phyloP scores from a whole-genome alignment of 2,329 filamentous ascomycete genomes.

The Aurifilum marmelostoma region DNA sequence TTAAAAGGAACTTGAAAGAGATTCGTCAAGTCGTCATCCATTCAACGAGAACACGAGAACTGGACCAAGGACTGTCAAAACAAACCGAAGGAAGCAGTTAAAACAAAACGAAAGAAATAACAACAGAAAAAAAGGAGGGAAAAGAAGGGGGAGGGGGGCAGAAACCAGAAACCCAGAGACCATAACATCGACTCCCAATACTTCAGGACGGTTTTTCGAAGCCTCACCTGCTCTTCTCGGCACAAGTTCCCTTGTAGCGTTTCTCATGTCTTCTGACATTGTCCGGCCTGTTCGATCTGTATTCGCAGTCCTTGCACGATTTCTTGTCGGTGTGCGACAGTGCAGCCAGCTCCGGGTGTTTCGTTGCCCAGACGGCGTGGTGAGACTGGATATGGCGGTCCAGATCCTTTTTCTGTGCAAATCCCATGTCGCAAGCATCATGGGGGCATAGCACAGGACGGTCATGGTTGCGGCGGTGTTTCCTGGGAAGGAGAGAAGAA shows the following conservation, averaged over 20 bases:
- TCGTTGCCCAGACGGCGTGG: neutral
- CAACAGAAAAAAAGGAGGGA: neutral
- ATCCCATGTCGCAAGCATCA: neutral
- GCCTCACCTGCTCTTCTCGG: neutral
- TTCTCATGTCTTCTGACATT: slow-evolving; percentile 13
- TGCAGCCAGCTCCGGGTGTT: slow-evolving; percentile 14
- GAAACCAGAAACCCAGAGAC: neutral
- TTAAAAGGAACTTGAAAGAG: neutral
- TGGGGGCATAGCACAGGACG: neutral
- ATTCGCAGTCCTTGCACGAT: slow-evolving; percentile 5
- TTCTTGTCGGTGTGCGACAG: neutral
- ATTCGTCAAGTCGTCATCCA: neutral
- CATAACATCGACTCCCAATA: neutral
- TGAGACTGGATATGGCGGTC: slow-evolving; percentile 13
- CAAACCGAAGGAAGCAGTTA: no score
- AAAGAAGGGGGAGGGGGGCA: neutral
- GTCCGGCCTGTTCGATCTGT: slow-evolving; percentile 1
- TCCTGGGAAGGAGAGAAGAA: neutral
- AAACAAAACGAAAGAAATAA: neutral
- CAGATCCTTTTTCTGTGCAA: slow-evolving; percentile 11
- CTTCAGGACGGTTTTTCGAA: neutral
- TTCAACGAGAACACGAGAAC: neutral
- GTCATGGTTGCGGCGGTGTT: slow-evolving; percentile 6
- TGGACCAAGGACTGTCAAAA: neutral
- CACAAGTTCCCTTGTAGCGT: neutral